Evolutionary conservation across 768 basidiomycete genomes (phyloP).

Genomic region (Hirschioporus abietinus): DNA sequence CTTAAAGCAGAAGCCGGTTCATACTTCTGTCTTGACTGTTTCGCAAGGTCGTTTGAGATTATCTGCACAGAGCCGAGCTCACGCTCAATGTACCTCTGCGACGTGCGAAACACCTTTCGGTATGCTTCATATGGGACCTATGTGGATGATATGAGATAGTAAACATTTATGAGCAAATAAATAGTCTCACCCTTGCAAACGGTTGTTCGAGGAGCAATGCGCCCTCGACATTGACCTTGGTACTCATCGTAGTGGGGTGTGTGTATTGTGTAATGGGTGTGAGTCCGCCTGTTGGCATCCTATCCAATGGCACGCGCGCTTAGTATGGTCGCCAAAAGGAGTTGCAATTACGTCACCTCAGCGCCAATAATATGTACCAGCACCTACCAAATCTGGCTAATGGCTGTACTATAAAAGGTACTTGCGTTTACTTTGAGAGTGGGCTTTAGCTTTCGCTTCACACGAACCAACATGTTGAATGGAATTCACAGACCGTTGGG

Average conservation of each 20-base stretch:
- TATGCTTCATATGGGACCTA: slow-evolving; percentile 91
- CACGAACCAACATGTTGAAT: background rate
- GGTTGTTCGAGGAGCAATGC: slow-evolving; percentile 81
- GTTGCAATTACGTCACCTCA: no score
- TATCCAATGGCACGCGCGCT: background rate
- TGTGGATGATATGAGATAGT: background rate
- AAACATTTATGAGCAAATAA: slow-evolving; percentile 4
- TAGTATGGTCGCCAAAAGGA: background rate
- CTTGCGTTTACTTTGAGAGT: background rate
- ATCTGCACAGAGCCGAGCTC: slow-evolving; percentile 61
- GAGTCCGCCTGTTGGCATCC: background rate
- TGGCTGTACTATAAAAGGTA: no score
- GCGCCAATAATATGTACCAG: no score
- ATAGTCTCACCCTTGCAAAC: slow-evolving; percentile 55
- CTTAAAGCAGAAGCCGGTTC: slow-evolving; percentile 49
- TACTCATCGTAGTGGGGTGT: slow-evolving; percentile 19
- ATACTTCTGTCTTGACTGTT: slow-evolving; percentile 34
- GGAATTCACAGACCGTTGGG: background rate
- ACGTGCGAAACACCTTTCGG: slow-evolving; percentile 79
- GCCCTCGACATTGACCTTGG: slow-evolving; percentile 67
- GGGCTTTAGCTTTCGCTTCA: background rate
- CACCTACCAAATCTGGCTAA: no score
- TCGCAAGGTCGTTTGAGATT: slow-evolving; percentile 54
- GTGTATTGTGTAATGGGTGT: background rate
- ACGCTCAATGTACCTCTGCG: slow-evolving; percentile 77